Evolutionary conservation across 495 filamentous ascomycete species (phyloP).

Genomic region (Aspergillus affinis): DNA sequence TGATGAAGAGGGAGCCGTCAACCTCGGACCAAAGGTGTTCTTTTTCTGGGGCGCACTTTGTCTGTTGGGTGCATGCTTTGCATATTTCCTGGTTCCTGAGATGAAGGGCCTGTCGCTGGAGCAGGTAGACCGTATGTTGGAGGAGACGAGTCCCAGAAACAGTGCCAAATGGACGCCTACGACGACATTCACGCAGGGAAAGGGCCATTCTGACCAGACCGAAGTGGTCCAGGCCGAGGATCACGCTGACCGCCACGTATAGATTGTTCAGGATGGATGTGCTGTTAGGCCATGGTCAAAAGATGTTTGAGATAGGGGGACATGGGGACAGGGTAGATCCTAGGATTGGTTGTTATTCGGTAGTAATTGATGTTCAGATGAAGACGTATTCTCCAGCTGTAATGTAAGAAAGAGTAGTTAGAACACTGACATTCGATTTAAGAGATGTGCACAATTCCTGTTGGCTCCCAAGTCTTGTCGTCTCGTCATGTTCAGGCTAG

Average conservation of each 20-base stretch:
- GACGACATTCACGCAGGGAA: not conserved
- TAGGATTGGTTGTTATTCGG: not conserved
- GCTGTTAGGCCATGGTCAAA: not conserved
- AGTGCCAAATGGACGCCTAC: not conserved
- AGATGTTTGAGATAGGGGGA: not conserved
- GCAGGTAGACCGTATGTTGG: not conserved
- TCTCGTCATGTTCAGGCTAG: too few relatives aligned
- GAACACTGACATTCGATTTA: not conserved
- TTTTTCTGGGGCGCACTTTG: not conserved
- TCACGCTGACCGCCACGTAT: not conserved
- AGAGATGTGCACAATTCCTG: conserved; percentile 1
- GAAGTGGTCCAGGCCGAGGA: not conserved
- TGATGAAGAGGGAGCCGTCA: not conserved
- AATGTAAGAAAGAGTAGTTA: not conserved
- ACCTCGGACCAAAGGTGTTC: not conserved
- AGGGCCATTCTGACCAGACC: not conserved
- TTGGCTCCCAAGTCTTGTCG: too few relatives aligned
- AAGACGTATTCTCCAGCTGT: too few relatives aligned
- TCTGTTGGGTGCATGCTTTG: not conserved
- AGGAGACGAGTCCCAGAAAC: not conserved
- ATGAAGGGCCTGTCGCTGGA: not conserved
- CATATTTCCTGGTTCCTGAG: not conserved
- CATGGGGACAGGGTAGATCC: not conserved
- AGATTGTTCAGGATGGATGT: not conserved
- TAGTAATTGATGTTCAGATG: not conserved